phyloP scores from a whole-genome alignment of 306 rosid genomes.

The Alnus rubra region DNA sequence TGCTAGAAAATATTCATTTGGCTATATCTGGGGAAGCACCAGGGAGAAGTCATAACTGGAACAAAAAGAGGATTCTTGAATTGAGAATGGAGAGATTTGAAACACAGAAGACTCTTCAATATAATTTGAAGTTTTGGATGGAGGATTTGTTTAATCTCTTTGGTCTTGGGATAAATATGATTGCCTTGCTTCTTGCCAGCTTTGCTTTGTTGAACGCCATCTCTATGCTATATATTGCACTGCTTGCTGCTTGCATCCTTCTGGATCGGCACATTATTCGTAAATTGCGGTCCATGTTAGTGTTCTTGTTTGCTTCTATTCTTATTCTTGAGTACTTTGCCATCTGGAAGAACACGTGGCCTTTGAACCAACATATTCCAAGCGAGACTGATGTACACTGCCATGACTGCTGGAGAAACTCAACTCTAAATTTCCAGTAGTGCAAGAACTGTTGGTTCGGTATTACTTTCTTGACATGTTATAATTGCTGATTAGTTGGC shows the following conservation, averaged over 20 bases:
- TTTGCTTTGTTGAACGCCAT: slow-evolving; percentile 87
- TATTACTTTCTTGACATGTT: slow-evolving; percentile 46
- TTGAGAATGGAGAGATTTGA: slow-evolving; percentile 92
- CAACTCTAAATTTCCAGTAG: too few species aligned
- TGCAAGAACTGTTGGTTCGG: slow-evolving; percentile 95
- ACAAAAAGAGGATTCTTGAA: slow-evolving; percentile 68
- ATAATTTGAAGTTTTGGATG: slow-evolving; percentile 81
- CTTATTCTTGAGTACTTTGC: slow-evolving; percentile 79
- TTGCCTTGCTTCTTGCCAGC: slow-evolving; percentile 84
- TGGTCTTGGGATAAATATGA: slow-evolving; percentile 99
- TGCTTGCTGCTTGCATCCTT: slow-evolving; percentile 86
- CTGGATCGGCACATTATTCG: slow-evolving; percentile 65
- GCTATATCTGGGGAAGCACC: slow-evolving; percentile 88
- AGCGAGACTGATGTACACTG: too few species aligned
- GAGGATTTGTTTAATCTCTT: slow-evolving; percentile 87
- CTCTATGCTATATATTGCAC: slow-evolving; percentile 73
- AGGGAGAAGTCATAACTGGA: slow-evolving; percentile 94
- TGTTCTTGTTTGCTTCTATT: slow-evolving; percentile 89
- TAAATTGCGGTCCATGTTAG: slow-evolving; percentile 75
- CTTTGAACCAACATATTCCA: too few species aligned
- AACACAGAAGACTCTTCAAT: slow-evolving; percentile 69
- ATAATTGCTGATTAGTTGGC: slow-evolving; percentile 19
- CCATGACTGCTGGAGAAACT: too few species aligned
- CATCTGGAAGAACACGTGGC: slow-evolving; percentile 63
- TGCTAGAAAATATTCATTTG: slow-evolving; percentile 65